Evolutionary conservation across 2,329 filamentous ascomycete species (phyloP).

Genomic region (Zymoseptoria brevis): DNA sequence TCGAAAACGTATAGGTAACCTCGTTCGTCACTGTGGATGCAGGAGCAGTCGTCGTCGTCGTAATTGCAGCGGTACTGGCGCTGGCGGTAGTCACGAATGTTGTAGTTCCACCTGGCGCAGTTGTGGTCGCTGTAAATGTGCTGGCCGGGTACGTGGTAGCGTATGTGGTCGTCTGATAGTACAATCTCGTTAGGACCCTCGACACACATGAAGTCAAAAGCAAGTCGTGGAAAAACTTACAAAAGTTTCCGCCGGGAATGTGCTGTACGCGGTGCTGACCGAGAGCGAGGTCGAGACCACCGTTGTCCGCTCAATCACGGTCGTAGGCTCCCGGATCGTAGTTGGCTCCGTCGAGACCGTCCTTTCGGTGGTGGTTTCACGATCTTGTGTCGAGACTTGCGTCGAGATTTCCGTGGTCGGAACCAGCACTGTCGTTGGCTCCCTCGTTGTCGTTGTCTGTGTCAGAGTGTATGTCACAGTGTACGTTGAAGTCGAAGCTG

Average conservation of each 20-base stretch:
- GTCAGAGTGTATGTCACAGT: not conserved
- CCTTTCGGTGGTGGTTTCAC: not conserved
- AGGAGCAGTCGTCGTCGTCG: not conserved
- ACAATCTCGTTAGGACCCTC: no score
- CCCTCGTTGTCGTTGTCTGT: not conserved
- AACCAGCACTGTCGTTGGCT: not conserved
- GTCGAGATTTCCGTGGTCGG: not conserved
- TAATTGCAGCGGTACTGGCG: slow-evolving; percentile 1
- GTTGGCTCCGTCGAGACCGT: not conserved
- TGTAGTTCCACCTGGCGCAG: not conserved
- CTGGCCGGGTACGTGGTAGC: not conserved
- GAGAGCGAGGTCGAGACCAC: slow-evolving; percentile 1
- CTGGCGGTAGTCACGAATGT: not conserved
- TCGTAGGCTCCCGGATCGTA: not conserved
- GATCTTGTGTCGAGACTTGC: not conserved
- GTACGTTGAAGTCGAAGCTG: not conserved
- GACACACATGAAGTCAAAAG: no score
- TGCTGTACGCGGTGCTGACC: not conserved
- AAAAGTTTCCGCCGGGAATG: not conserved
- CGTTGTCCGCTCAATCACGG: not conserved
- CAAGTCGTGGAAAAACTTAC: not conserved
- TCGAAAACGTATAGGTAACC: not conserved
- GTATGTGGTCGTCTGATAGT: not conserved
- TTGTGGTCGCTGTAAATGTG: not conserved
- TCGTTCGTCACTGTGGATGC: not conserved